A percentile compares a stretch with the other conserved stretches of the same genome.
Evolutionary conservation across 2,329 filamentous ascomycete genomes (phyloP).

Genomic region (Xylaria sp.): DNA sequence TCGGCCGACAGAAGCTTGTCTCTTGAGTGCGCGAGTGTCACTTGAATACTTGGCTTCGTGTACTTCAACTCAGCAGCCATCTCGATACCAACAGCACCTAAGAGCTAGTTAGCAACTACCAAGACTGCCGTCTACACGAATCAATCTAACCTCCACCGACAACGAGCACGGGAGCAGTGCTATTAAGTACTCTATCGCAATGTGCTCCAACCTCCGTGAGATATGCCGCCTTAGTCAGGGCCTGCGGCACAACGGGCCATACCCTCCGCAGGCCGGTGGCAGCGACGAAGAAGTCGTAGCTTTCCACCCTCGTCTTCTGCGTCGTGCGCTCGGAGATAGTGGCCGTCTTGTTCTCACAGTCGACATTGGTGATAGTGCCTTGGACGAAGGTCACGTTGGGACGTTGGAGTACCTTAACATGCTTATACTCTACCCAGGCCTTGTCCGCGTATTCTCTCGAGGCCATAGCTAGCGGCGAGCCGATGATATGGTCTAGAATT

Average conservation of each 20-base stretch:
- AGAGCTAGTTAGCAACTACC: conserved; percentile 15
- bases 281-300: conserved; percentile 81
- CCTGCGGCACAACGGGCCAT: conserved; percentile 79
- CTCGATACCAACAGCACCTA: conserved; percentile 79
- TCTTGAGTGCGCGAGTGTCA: conserved; percentile 81
- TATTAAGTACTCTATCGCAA: conserved; percentile 64
- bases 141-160: conserved; percentile 72
- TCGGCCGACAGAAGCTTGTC: conserved; percentile 77
- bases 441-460: conserved; percentile 71
- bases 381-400: conserved; percentile 73
- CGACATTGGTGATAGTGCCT: conserved; percentile 70
- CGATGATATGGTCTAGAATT: conserved; percentile 76
- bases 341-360: conserved; percentile 69
- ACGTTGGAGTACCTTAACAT: conserved; percentile 73
- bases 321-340: conserved; percentile 63
- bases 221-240: conserved; percentile 70
- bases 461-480: conserved; percentile 77
- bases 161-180: conserved; percentile 71
- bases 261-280: conserved; percentile 75
- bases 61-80: conserved; percentile 83
- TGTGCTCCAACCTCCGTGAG: conserved; percentile 70
- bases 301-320: conserved; percentile 55
- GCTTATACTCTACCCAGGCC: conserved; percentile 75
- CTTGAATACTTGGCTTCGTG: conserved; percentile 69
- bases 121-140: neutral